Base-by-base conservation (phyloP, 176 grass and related monocot species). In the Guadua angustifolia region DNA sequence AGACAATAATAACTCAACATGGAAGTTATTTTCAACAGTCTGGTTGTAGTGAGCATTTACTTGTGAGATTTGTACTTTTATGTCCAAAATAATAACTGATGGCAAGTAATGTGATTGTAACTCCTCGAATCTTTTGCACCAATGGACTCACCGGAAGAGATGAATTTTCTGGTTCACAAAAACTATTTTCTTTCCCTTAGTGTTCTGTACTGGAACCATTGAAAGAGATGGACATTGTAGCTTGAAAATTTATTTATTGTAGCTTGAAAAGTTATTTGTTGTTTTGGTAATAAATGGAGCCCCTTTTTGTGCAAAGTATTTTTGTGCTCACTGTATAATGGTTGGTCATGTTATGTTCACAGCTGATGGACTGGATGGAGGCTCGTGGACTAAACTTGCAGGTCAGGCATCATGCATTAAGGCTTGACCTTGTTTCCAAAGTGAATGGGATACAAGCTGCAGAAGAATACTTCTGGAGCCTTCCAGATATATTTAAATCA, bases 291-390 rank as follows among this genome's bases (percentile, higher is more conserved):
- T 11, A 43, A 42, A 19, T 0, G 22, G 62, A 69, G 53, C 50
- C 16, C 7, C 2, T 16, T 77, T 84, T 22, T 38, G 8, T 32
- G 17, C 17, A 25, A 60, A 5, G 63, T 10, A 77, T 24, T 57
- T 70, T 59, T 60, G 22, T 45, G 8, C 56, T 67, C 42, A 47
- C 33, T 29, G 21, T 52, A 52, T 69, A 40, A 69, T 55, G 19
- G 56, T 35, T 73, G 52, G 26, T 15, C 8, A 18, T 65, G 2
- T 64, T 33, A 38, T 88, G 67, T 85, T 38, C 18, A 42, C 71
- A 87, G 80, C 35, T 94, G 47, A 80, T 91, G 59, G 92, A 94
- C 4, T 94, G 92, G 92, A 91, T 91, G 86, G 71, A 52, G 56
- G 69, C 56, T 59, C 77, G 18, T 66, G 83, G 83, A 5, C 79